Evolutionary conservation across 441 rosid species (phyloP), one percentile per base, ranked within the genome.

Genomic region (Erodium moschatum): DNA sequence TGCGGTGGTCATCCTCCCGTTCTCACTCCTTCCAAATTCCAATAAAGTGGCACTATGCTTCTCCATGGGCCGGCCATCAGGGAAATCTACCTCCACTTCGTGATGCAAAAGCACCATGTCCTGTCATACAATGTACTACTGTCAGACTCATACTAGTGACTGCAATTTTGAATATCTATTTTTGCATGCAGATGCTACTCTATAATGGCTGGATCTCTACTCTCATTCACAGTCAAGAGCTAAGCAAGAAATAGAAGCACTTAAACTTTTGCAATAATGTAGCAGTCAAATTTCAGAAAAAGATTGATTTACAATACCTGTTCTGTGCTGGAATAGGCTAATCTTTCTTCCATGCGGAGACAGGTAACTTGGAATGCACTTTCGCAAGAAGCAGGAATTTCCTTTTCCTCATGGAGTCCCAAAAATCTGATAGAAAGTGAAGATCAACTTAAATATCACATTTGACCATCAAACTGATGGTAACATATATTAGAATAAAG

Each of bases 51-150:
- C 95, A 31, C 66, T 75, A 69, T 88, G 95, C 52, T 68, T 83
- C 77, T 93, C 96, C 1, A 76, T 35, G 0, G 67, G 78, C 68
- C 72, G 79, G 66, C 76, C 78, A 73, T 84, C 90, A 0, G 90
- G 91, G 73, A 80, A 90, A 65, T 89, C 95, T 33, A 90, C 89
- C 78, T 90, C 95, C 74, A 90, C 71, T 78, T 93, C 87, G 68
- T 90, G 96, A 76, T 89, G 95, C 79, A 93, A 72, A 82, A 93
- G 89, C 69, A 93, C 96, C 97, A 93, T 90, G 75, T 93, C 98
- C 98, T 93, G 82, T 66, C 62, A 52, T 76, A 48, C 70, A 71
- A 67, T 44, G n/a, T n/a, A n/a, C n/a, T n/a, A n/a, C n/a, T n/a
- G n/a, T n/a, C n/a, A n/a, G n/a, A n/a, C n/a, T n/a, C n/a, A n/a